These are phyloP conservation scores for Backusella morwellensis DNA, from an alignment of 192 early-diverging fungal genomes.

Conservation along the genomic window DNA sequence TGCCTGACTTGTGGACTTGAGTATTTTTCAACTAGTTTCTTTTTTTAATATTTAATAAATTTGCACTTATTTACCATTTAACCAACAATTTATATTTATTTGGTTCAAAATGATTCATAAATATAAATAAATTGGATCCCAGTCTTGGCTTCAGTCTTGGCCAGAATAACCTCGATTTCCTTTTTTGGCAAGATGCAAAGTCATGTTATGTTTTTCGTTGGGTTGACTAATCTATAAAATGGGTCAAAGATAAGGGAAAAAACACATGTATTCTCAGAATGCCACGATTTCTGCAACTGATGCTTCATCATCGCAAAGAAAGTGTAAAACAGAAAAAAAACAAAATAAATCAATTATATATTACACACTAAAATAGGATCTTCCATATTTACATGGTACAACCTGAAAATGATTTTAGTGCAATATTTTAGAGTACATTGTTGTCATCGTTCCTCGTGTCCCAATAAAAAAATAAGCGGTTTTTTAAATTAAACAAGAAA, in stretches of 20 bases:
- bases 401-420: not conserved
- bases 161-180: not conserved
- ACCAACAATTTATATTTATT: too few species aligned
- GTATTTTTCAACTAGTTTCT: not conserved
- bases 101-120: not conserved
- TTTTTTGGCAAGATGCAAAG: not conserved
- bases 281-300: not conserved
- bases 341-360: not conserved
- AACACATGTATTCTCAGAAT: not conserved
- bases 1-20: not conserved
- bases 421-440: conserved; percentile 2
- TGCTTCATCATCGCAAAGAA: not conserved
- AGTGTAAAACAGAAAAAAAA: not conserved
- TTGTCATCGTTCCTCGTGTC: conserved; percentile 5
- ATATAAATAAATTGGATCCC: not conserved
- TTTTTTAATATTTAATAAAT: not conserved
- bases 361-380: not conserved
- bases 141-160: not conserved
- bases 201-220: not conserved
- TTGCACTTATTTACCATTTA: too few species aligned
- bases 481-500: not conserved
- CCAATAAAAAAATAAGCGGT: not conserved
- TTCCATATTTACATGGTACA: not conserved
- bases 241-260: not conserved
- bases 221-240: not conserved